Evolutionary conservation across 2,329 filamentous ascomycete species (phyloP).

Genomic region (Alternaria rosae): DNA sequence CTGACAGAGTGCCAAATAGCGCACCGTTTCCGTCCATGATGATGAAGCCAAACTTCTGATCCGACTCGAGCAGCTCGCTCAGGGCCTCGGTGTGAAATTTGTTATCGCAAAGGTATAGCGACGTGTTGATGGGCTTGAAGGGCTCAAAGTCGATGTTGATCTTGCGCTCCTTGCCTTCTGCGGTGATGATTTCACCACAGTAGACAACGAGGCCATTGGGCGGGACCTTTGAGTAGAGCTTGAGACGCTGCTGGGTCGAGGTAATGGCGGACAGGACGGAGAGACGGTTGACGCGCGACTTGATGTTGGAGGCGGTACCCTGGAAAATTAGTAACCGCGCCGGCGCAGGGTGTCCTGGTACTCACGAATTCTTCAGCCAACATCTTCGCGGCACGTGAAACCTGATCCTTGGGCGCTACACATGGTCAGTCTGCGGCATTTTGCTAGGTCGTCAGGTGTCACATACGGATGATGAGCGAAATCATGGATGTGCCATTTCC

Average conservation of each 20-base stretch:
- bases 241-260: constrained; percentile 97
- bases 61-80: constrained; percentile 95
- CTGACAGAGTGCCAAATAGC: constrained; percentile 94
- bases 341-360: constrained; percentile 22
- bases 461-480: constrained; percentile 95
- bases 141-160: constrained; percentile 99
- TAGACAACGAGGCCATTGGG: constrained; percentile 98
- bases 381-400: constrained; percentile 97
- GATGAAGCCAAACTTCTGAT: constrained; percentile 99
- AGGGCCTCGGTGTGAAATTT: constrained; percentile 99
- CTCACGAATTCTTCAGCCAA: constrained; percentile 99
- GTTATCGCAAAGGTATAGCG: constrained; percentile 99
- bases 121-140: constrained; percentile 99
- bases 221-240: constrained; percentile 98
- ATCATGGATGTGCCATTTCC: constrained; percentile 99
- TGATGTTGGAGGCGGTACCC: constrained; percentile 99
- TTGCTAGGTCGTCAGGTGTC: constrained; percentile 1
- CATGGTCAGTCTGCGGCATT: constrained; percentile 31
- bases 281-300: constrained; percentile 98
- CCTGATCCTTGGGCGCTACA: constrained; percentile 93
- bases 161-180: constrained; percentile 98
- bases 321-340: constrained; percentile 47
- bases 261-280: constrained; percentile 98
- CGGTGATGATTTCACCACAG: constrained; percentile 99
- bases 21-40: constrained; percentile 99